These are phyloP conservation scores for Euphrasia arctica DNA, from an alignment of 305 asterid genomes.

Conservation along the genomic window DNA sequence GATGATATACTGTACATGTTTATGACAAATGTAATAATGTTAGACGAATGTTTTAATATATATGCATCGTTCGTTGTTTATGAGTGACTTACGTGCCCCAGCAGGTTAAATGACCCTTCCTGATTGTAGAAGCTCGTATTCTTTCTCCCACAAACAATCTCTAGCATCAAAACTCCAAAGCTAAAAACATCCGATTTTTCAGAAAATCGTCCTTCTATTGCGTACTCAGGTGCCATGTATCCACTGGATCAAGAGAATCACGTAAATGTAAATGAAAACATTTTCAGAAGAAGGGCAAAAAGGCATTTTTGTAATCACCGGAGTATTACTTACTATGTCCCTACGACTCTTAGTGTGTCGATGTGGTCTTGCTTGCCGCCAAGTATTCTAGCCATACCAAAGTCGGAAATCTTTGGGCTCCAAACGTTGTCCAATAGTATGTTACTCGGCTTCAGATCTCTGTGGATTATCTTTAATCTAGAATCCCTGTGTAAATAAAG, in stretches of 20 bases:
- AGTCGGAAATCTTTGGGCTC: conserved; percentile 1
- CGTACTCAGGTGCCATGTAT: conserved; percentile 56
- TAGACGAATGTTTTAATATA: no score
- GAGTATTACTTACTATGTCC: conserved; percentile 4
- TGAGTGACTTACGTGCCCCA: conserved; percentile 37
- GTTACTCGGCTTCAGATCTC: conserved; percentile 8
- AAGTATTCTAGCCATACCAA: conserved; percentile 6
- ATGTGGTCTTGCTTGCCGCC: not conserved
- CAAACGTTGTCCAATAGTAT: not conserved
- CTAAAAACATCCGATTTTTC: conserved; percentile 51
- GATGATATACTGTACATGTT: no score
- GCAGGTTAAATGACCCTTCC: conserved; percentile 31
- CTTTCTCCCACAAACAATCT: conserved; percentile 44
- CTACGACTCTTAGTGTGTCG: conserved; percentile 3
- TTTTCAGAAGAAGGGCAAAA: no score
- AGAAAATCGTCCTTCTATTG: conserved; percentile 44
- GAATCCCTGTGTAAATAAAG: conserved; percentile 7
- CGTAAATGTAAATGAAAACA: not conserved
- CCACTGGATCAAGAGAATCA: conserved; percentile 30
- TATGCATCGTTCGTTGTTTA: no score
- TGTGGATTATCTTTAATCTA: not conserved
- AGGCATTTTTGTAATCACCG: no score
- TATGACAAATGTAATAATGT: not conserved
- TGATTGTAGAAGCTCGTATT: conserved; percentile 40
- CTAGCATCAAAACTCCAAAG: conserved; percentile 46